phyloP scores from a whole-genome alignment of 1,284 basidiomycete species.

The Ganoderma leucocontextum region DNA sequence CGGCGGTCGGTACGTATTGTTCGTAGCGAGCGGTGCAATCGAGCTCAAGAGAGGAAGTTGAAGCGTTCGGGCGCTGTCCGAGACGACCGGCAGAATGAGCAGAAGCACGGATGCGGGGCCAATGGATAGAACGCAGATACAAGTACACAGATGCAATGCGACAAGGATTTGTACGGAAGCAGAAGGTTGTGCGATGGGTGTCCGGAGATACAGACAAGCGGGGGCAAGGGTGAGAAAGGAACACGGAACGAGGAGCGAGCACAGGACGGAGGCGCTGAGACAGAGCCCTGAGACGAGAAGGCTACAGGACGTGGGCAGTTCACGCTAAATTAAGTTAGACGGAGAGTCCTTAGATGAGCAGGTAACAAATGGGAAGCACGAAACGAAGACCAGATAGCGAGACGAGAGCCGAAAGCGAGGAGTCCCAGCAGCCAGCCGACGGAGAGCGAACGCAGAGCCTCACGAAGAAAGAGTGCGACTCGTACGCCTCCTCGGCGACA shows the following conservation, averaged over 20 bases:
- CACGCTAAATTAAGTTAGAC: not conserved
- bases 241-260: not conserved
- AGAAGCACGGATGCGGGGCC: constrained; percentile 14
- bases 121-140: constrained; percentile 17
- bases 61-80: constrained; percentile 9
- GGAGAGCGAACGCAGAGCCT: not conserved
- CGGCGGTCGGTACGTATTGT: not conserved
- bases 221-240: not conserved
- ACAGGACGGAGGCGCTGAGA: not conserved
- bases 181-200: constrained; percentile 1
- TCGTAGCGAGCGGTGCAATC: not conserved
- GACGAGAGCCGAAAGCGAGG: not conserved
- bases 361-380: not conserved
- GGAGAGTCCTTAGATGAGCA: not conserved
- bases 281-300: not conserved
- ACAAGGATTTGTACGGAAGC: constrained; percentile 13
- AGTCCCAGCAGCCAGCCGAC: not conserved
- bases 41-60: not conserved
- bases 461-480: not conserved
- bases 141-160: constrained; percentile 18
- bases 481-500: constrained; percentile 1
- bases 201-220: not conserved
- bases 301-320: not conserved
- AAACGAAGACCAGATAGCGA: not conserved
- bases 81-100: constrained; percentile 14